These are phyloP conservation scores for Penicillium sp. DNA, from an alignment of 2,329 filamentous ascomycete species.

Conservation along the genomic window DNA sequence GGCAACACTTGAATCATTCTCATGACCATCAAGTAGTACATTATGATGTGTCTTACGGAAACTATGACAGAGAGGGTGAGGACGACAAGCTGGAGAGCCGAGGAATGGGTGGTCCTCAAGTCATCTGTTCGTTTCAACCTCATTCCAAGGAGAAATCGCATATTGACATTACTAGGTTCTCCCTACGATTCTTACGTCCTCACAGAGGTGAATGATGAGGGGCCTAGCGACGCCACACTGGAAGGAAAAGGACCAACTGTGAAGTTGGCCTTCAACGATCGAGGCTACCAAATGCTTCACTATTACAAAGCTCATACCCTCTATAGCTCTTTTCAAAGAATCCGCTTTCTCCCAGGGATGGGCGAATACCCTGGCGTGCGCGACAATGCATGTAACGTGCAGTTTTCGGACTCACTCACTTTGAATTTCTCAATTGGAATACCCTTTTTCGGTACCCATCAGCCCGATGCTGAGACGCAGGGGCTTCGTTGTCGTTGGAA, in stretches of 20 bases:
- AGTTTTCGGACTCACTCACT: slow-evolving; percentile 22
- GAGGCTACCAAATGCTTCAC: slow-evolving; percentile 35
- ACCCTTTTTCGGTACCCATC: slow-evolving; percentile 41
- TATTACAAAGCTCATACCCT: slow-evolving; percentile 33
- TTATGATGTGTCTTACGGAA: slow-evolving; percentile 20
- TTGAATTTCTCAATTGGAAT: slow-evolving; percentile 39
- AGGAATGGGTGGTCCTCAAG: background rate
- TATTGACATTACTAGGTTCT: slow-evolving; percentile 17
- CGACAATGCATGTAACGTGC: slow-evolving; percentile 25
- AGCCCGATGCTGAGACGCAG: slow-evolving; percentile 11
- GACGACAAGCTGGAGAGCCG: background rate
- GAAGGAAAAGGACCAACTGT: slow-evolving; percentile 25
- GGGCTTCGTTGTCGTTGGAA: slow-evolving; percentile 34
- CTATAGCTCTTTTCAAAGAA: slow-evolving; percentile 36
- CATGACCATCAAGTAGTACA: slow-evolving; percentile 29
- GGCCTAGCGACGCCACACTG: background rate
- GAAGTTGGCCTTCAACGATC: slow-evolving; percentile 38
- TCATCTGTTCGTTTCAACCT: slow-evolving; percentile 21
- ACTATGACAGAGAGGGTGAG: background rate
- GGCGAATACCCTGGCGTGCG: slow-evolving; percentile 18
- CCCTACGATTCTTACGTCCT: slow-evolving; percentile 20
- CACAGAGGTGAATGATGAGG: slow-evolving; percentile 11
- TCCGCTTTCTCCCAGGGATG: slow-evolving; percentile 8
- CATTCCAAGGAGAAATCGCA: background rate
- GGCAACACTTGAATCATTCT: slow-evolving; percentile 27